phyloP scores from a whole-genome alignment of 148 eudicot genomes.

The Euryodendron excelsum region DNA sequence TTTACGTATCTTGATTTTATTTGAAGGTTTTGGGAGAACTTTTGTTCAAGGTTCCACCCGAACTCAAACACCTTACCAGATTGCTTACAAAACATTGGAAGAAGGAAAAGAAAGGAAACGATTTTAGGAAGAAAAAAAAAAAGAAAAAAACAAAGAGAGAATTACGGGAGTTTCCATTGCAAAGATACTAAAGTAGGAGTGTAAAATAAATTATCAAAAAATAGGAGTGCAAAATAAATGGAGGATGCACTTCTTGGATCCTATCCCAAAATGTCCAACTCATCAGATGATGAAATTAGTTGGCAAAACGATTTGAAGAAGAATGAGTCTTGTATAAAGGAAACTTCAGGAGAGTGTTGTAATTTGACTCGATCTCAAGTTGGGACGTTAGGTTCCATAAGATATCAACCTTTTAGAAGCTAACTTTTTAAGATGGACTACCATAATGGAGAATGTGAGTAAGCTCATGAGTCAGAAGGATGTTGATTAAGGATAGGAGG shows the following conservation, averaged over 20 bases:
- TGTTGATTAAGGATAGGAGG: neutral
- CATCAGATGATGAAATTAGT: neutral
- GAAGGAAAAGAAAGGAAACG: neutral
- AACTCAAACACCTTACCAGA: neutral
- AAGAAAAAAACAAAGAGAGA: neutral
- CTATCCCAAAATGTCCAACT: neutral
- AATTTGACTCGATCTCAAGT: neutral
- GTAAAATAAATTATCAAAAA: neutral
- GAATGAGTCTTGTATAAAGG: neutral
- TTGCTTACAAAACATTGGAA: neutral
- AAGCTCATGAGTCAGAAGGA: neutral
- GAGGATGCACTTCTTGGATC: constrained; percentile 1
- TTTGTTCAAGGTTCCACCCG: neutral
- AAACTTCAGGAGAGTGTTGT: neutral
- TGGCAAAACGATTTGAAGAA: neutral
- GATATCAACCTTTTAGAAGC: neutral
- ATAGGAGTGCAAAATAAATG: neutral
- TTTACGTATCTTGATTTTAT: neutral
- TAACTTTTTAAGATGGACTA: neutral
- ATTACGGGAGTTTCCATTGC: neutral
- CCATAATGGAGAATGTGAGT: neutral
- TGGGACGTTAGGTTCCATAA: neutral
- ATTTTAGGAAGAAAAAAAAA: too few relatives aligned
- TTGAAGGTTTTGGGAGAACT: neutral
- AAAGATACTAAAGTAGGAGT: neutral